Evolutionary conservation across 768 basidiomycete species (phyloP), one percentile per base, ranked within the genome.

Genomic region (Amanita subjunquillea): DNA sequence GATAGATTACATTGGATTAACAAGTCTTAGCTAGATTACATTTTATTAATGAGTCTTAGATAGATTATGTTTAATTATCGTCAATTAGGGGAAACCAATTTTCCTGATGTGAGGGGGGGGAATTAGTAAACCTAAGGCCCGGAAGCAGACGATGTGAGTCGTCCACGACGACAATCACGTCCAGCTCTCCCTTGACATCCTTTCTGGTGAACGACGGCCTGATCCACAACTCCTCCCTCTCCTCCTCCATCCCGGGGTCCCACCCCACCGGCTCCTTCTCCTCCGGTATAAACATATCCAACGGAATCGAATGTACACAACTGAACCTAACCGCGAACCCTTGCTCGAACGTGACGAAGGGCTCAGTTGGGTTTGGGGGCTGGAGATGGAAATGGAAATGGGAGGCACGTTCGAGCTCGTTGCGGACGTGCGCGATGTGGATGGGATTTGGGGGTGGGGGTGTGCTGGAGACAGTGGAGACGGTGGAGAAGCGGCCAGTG

Each of bases 101-200:
- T n/a, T n/a, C n/a, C n/a, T n/a, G n/a, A n/a, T n/a, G n/a, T n/a
- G n/a, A n/a, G n/a, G n/a, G n/a, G n/a, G n/a, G n/a, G n/a, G n/a
- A n/a, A n/a, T n/a, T n/a, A n/a, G n/a, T n/a, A n/a, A n/a, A n/a
- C n/a, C n/a, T n/a, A n/a, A 65, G 72, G 38, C 82, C 82, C n/a
- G 73, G 67, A 57, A 82, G 71, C 55, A 73, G 66, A 6, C 38
- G 58, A 60, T 84, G 82, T 5, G 79, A 73, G 17, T 70, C 17
- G 17, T 17, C 17, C 17, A 17, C 17, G 17, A 17, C 17, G 17
- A 17, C 17, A 9, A 71, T 69, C 22, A 80, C 66, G 58, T 82
- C 78, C 36, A 83, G 61, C 60, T 83, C 79, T n/a, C 79, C 80
- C 22, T 68, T 64, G 69, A 82, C 73, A 30, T 57, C 59, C 59